phyloP scores from a whole-genome alignment of 495 filamentous ascomycete species.

The Aspergillus incahuasiensis region DNA sequence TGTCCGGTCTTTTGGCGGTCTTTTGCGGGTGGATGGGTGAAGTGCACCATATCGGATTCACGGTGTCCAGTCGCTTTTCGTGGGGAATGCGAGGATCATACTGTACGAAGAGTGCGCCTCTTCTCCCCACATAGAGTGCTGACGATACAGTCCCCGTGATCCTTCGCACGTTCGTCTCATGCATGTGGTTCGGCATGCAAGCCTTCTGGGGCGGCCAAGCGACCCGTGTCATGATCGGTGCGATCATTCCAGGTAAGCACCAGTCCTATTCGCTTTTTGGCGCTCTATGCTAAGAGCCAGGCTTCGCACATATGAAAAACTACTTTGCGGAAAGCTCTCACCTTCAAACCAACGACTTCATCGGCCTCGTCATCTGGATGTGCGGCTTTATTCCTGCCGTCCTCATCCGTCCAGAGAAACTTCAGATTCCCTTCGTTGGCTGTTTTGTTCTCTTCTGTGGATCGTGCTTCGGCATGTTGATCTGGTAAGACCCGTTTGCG shows the following conservation, averaged over 20 bases:
- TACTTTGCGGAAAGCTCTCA: slow-evolving; percentile 6
- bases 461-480: slow-evolving; percentile 1
- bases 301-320: slow-evolving; percentile 8
- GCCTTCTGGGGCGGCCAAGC: slow-evolving; percentile 10
- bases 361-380: slow-evolving; percentile 9
- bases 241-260: slow-evolving; percentile 5
- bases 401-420: slow-evolving; percentile 2
- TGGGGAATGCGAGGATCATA: slow-evolving; percentile 12
- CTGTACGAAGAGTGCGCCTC: no score
- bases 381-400: background rate
- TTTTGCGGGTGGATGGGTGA: slow-evolving; percentile 5
- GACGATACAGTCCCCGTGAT: slow-evolving; percentile 7
- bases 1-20: background rate
- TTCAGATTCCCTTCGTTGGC: background rate
- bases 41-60: slow-evolving; percentile 8
- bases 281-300: no score
- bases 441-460: slow-evolving; percentile 8
- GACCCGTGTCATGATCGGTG: slow-evolving; percentile 8
- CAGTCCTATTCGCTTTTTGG: background rate
- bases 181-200: slow-evolving; percentile 13
- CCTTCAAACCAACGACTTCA: slow-evolving; percentile 9
- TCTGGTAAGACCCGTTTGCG: background rate
- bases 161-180: slow-evolving; percentile 1
- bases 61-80: slow-evolving; percentile 2
- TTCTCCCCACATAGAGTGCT: no score